These are phyloP conservation scores for Colletotrichum sp. DNA, from an alignment of 2,329 filamentous ascomycete species.

Conservation along the genomic window DNA sequence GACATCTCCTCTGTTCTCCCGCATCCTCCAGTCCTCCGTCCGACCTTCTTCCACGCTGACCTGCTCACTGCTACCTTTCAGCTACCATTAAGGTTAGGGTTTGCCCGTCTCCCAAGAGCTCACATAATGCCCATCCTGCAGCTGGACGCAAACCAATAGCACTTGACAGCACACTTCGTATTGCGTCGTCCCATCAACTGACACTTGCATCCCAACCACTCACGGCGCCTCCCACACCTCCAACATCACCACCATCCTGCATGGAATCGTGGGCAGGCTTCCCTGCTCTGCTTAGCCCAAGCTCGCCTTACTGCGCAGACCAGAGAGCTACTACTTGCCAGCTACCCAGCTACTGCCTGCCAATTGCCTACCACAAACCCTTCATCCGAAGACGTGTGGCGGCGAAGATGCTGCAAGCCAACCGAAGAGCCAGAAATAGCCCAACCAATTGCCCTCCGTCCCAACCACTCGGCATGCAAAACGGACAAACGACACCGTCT, in stretches of 20 bases:
- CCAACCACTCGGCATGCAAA: not conserved
- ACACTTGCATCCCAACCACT: constrained; percentile 12
- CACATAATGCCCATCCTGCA: not conserved
- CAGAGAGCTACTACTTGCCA: not conserved
- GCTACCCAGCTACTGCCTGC: not conserved
- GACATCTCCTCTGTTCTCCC: not conserved
- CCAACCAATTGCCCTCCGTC: not conserved
- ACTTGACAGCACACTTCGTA: constrained; percentile 2
- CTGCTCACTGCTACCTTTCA: not conserved
- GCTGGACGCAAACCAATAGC: not conserved
- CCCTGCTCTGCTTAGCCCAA: not conserved
- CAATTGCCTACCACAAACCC: not conserved
- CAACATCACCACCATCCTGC: not conserved
- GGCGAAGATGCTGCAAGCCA: not conserved
- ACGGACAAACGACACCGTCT: not conserved
- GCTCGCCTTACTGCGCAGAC: not conserved
- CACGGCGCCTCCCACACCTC: not conserved
- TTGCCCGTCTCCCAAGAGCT: not conserved
- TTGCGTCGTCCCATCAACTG: constrained; percentile 13
- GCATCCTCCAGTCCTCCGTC: not conserved
- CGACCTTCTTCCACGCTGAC: not conserved
- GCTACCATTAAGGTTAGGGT: not conserved
- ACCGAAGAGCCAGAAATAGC: not conserved
- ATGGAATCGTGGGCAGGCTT: not conserved
- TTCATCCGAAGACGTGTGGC: not conserved